Evolutionary conservation across 2,329 filamentous ascomycete species (phyloP).

Genomic region (Byssothecium circinans): DNA sequence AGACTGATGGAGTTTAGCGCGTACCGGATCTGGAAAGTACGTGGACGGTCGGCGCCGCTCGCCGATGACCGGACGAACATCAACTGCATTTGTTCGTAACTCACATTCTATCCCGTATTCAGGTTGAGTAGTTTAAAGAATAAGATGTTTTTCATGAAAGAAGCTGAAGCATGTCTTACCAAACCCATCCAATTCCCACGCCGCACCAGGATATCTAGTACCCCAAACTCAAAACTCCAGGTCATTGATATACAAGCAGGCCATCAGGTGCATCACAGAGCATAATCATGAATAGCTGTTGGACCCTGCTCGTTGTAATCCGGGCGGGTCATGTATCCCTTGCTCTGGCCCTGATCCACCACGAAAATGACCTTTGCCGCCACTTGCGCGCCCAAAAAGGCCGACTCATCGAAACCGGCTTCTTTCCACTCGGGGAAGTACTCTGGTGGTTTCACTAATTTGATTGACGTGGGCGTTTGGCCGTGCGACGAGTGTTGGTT

Average conservation of each 20-base stretch:
- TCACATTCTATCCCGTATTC: too few species aligned
- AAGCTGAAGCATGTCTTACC: background rate
- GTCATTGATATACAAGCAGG: constrained; percentile 20
- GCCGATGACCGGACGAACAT: constrained; percentile 11
- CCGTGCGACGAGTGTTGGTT: constrained; percentile 64
- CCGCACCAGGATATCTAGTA: background rate
- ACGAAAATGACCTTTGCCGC: constrained; percentile 76
- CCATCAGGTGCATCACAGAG: constrained; percentile 21
- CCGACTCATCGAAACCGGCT: constrained; percentile 72
- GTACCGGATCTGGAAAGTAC: constrained; percentile 9
- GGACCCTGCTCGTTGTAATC: constrained; percentile 71
- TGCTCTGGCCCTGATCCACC: constrained; percentile 65
- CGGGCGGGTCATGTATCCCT: constrained; percentile 69
- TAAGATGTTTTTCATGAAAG: background rate
- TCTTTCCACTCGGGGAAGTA: constrained; percentile 92
- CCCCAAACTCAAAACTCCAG: constrained; percentile 19
- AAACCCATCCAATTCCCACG: background rate
- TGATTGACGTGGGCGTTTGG: constrained; percentile 83
- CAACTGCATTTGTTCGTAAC: too few species aligned
- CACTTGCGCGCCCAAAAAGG: constrained; percentile 85
- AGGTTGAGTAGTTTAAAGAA: too few species aligned
- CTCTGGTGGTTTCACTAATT: constrained; percentile 73
- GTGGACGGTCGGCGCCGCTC: constrained; percentile 16
- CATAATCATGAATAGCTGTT: constrained; percentile 62
- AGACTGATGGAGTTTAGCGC: constrained; percentile 12